These are phyloP conservation scores for Phytophthora pini DNA, from an alignment of 352 stramenopile genomes.

Conservation along the genomic window DNA sequence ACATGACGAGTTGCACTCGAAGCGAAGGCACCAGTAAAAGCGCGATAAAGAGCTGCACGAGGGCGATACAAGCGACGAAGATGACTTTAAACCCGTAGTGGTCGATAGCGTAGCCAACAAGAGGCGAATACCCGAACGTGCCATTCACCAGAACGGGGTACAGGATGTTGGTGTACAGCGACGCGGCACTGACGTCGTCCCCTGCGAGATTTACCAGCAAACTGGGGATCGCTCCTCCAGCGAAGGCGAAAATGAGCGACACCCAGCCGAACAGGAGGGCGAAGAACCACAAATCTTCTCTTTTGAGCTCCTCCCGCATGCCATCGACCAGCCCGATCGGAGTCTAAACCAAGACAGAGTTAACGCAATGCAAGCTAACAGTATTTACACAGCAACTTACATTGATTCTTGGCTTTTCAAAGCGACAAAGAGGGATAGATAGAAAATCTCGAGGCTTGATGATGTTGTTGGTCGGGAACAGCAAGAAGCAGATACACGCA, in stretches of 20 bases:
- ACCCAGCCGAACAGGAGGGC: slow-evolving; percentile 83
- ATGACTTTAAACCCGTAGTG: slow-evolving; percentile 82
- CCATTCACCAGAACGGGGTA: slow-evolving; percentile 83
- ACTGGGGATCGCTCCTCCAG: slow-evolving; percentile 74
- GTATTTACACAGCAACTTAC: slow-evolving; percentile 27
- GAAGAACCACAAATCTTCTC: slow-evolving; percentile 79
- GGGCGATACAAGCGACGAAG: slow-evolving; percentile 63
- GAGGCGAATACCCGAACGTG: slow-evolving; percentile 80
- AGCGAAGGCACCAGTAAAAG: slow-evolving; percentile 73
- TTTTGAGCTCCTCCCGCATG: slow-evolving; percentile 60
- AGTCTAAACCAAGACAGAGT: slow-evolving; percentile 36
- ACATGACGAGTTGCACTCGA: slow-evolving; percentile 63
- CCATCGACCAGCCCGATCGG: slow-evolving; percentile 63
- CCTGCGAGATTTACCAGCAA: slow-evolving; percentile 56
- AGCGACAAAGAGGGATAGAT: slow-evolving; percentile 52
- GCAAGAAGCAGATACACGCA: slow-evolving; percentile 57
- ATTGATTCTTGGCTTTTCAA: slow-evolving; percentile 62
- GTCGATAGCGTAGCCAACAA: slow-evolving; percentile 80
- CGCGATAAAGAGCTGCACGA: slow-evolving; percentile 72
- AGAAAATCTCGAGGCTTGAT: slow-evolving; percentile 49
- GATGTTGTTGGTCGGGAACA: slow-evolving; percentile 83
- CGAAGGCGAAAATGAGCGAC: slow-evolving; percentile 84
- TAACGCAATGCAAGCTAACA: not conserved
- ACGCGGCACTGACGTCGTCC: slow-evolving; percentile 33
- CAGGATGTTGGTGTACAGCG: slow-evolving; percentile 70